Base-by-base conservation (phyloP, 495 filamentous ascomycete genomes). In the Aspergillus funiculosus region DNA sequence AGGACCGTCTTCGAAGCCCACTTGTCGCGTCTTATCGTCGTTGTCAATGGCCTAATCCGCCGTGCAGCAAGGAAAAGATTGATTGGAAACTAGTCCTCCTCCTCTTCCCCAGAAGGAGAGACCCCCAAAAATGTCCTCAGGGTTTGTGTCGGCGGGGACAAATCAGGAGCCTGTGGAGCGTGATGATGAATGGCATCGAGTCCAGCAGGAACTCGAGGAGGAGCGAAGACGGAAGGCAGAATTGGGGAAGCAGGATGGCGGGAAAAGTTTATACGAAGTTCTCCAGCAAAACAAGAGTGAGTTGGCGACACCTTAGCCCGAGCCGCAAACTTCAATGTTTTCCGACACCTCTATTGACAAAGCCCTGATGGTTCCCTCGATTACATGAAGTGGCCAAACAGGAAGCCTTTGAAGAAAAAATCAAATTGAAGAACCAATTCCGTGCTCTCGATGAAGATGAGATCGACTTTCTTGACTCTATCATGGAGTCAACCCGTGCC, bases 211-310 rank as follows among this genome's bases (percentile, higher is more conserved):
- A 43, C 71, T 96, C 9, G 89, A 94, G 54, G 80, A 77, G 43
- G 74, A 76, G 35, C 74, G 75, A 34, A 69, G 73, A 46, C 72
- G 74, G 28, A 81, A 84, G 50, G 79, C 79, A 22, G 73, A 78
- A 48, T 61, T 73, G 29, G 73, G 72, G 25, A 63, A 69, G 36
- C 77, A 80, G 48, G 66, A 77, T 35, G 75, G 67, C 10, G 84
- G 85, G 14, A 86, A 81, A 69, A 85, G 80, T 37, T 73, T 98
- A 27, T 98, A 73, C 61, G 92, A 95, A 36, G 79, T 91, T 5
- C 66, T 98, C 38, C 82, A 97, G 68, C 86, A 83, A 43, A 97
- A 97, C 61, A 97, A 97, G 80, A 89, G 89, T 94, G 70, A 64
- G 66, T 68, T 34, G 51, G 39, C 9, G 40, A 34, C 22, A 30